Percentiles rank a stretch among this genome's conserved stretches.
Evolutionary conservation across 2,329 filamentous ascomycete species (phyloP).

Genomic region (Neofusicoccum cordaticola): DNA sequence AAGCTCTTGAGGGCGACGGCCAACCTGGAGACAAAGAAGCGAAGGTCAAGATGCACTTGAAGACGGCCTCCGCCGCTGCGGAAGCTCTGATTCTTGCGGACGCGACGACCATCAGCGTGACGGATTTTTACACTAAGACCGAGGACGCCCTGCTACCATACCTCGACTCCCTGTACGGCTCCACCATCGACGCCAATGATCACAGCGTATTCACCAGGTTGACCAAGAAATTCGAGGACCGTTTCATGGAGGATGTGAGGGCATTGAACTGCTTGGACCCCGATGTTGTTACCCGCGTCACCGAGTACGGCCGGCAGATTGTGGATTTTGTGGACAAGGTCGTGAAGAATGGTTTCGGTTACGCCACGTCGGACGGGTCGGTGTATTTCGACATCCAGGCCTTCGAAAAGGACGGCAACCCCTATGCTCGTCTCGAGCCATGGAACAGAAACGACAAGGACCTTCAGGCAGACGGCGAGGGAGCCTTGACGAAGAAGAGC

Average conservation of each 20-base stretch:
- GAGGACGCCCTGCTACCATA: constrained; percentile 76
- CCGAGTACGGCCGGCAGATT: constrained; percentile 86
- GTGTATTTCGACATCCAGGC: constrained; percentile 91
- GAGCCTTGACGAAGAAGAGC: constrained; percentile 63
- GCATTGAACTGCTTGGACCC: constrained; percentile 81
- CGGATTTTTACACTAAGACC: constrained; percentile 56
- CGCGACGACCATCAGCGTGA: constrained; percentile 29
- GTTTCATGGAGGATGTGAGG: constrained; percentile 85
- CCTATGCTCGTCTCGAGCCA: constrained; percentile 80
- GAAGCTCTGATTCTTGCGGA: constrained; percentile 42
- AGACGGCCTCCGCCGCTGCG: constrained; percentile 56
- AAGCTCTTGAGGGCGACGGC: constrained; percentile 52
- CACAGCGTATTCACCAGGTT: constrained; percentile 82
- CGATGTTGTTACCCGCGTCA: constrained; percentile 82
- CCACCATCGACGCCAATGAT: constrained; percentile 57
- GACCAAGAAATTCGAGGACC: constrained; percentile 79
- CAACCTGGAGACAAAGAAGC: constrained; percentile 72
- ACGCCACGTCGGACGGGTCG: constrained; percentile 70
- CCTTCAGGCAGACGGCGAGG: constrained; percentile 84
- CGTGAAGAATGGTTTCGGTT: constrained; percentile 81
- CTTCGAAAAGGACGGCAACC: constrained; percentile 80
- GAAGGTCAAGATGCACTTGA: constrained; percentile 87
- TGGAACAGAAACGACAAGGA: constrained; percentile 82
- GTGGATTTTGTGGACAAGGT: constrained; percentile 80
- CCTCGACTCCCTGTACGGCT: constrained; percentile 64